Percentiles rank a stretch among this genome's conserved stretches.
Conservation (phyloP, 768 basidiomycete species). For the Melanogaster broomeanus region DNA sequence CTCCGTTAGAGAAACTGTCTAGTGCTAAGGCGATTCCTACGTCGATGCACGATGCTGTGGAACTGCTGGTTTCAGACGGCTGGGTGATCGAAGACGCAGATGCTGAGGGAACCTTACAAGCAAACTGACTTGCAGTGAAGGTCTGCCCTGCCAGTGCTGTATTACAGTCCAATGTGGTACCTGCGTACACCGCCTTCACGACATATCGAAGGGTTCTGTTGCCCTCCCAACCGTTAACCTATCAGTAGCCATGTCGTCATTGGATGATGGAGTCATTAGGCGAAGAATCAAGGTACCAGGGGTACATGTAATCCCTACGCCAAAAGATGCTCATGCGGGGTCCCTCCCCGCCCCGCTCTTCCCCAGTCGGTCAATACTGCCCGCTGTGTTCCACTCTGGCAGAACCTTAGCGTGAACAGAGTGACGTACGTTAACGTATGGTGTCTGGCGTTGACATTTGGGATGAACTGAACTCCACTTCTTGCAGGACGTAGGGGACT, state of each 20-base stretch:
- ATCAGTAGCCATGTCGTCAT: neutral
- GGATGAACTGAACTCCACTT: too few species aligned
- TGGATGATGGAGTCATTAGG: neutral
- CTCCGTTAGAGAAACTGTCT: constrained; percentile 12
- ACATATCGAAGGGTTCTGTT: too few species aligned
- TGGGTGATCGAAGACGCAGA: neutral
- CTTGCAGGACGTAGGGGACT: too few species aligned
- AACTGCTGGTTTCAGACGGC: constrained; percentile 5
- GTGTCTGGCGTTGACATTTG: too few species aligned
- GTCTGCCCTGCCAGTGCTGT: constrained; percentile 17
- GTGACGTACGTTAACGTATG: neutral
- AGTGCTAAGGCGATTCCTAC: constrained; percentile 23
- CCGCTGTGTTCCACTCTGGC: neutral
- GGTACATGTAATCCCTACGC: neutral
- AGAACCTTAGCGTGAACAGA: neutral
- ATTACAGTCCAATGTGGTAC: too few species aligned
- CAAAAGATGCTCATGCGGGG: neutral
- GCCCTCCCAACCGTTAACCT: too few species aligned
- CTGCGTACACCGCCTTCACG: too few species aligned
- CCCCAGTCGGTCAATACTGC: neutral
- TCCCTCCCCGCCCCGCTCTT: neutral
- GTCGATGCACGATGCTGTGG: constrained; percentile 15
- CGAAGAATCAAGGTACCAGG: constrained; percentile 2
- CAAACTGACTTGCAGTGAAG: constrained; percentile 18
- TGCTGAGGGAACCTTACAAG: constrained; percentile 5